Percentiles rank a stretch among this genome's conserved stretches.
Conservation (phyloP, 2,329 filamentous ascomycete species). For the Curvularia verruculosa region DNA sequence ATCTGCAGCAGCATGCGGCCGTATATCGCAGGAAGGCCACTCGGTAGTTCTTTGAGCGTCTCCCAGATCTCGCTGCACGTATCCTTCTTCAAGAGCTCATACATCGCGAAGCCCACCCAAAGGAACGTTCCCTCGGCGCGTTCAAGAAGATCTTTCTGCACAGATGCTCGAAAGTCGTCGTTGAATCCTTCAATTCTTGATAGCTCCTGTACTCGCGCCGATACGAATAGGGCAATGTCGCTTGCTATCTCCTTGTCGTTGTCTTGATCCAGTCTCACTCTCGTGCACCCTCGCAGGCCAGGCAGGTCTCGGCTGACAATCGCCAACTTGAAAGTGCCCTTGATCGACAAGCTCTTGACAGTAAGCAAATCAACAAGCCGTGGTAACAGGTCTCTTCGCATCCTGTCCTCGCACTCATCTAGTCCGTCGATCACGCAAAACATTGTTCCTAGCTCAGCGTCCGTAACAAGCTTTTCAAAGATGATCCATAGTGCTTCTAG, state of each 20-base stretch:
- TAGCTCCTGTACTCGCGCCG: constrained; percentile 26
- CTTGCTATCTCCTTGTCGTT: constrained; percentile 20
- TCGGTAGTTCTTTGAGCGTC: constrained; percentile 25
- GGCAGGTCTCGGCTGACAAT: not conserved
- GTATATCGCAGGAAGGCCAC: constrained; percentile 35
- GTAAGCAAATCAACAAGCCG: constrained; percentile 20
- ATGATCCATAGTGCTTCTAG: too few relatives aligned
- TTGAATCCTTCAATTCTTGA: constrained; percentile 17
- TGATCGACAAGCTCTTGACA: not conserved
- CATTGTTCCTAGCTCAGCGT: too few relatives aligned
- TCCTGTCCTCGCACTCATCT: not conserved
- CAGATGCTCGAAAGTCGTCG: constrained; percentile 12
- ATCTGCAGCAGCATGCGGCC: constrained; percentile 27
- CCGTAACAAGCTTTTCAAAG: too few relatives aligned
- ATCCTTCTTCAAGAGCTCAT: constrained; percentile 18
- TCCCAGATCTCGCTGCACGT: constrained; percentile 15
- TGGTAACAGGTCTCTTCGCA: not conserved
- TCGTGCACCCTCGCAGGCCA: constrained; percentile 7
- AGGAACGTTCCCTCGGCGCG: constrained; percentile 31
- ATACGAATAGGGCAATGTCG: constrained; percentile 37
- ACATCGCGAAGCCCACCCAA: too few relatives aligned
- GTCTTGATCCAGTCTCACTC: constrained; percentile 33
- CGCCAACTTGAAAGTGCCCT: not conserved
- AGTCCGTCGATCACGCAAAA: not conserved
- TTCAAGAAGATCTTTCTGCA: constrained; percentile 22